A percentile compares a stretch with the other conserved stretches of the same genome.
Conservation (phyloP, 345 rosid species). For the Pseudoturritis turrita region DNA sequence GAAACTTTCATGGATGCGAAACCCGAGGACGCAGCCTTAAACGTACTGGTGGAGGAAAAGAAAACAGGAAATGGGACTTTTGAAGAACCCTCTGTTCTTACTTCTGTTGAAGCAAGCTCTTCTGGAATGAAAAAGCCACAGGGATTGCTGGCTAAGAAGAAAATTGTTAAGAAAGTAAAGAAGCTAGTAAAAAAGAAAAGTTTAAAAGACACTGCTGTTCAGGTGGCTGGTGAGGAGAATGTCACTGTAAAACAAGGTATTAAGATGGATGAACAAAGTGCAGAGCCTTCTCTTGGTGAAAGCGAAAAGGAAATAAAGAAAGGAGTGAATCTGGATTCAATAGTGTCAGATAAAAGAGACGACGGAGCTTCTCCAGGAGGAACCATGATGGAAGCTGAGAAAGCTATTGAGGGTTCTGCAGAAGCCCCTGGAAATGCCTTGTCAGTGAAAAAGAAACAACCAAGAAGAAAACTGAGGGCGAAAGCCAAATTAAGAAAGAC, state of each 20-base stretch:
- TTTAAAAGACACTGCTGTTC: slow-evolving; percentile 8
- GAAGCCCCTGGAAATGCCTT: slow-evolving; percentile 21
- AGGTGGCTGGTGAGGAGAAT: slow-evolving; percentile 13
- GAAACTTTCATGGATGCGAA: neutral
- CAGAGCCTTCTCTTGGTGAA: slow-evolving; percentile 13
- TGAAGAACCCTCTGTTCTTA: neutral
- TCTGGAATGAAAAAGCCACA: neutral
- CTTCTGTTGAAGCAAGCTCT: slow-evolving; percentile 16
- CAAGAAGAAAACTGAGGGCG: slow-evolving; percentile 35
- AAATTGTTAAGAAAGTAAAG: slow-evolving; percentile 12
- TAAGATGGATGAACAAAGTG: neutral
- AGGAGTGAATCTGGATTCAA: slow-evolving; percentile 1
- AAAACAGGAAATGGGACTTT: neutral
- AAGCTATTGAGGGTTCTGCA: slow-evolving; percentile 22
- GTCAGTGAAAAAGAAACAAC: slow-evolving; percentile 32
- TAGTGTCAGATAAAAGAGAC: no score
- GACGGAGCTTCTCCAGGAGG: slow-evolving; percentile 17
- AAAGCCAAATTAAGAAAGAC: slow-evolving; percentile 41
- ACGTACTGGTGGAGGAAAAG: neutral
- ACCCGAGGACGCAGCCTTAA: neutral
- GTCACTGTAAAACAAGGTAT: slow-evolving; percentile 5
- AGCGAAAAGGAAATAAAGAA: slow-evolving; percentile 11
- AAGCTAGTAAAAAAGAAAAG: slow-evolving; percentile 4
- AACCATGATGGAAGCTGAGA: slow-evolving; percentile 30
- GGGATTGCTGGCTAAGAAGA: slow-evolving; percentile 1